Base-by-base conservation (phyloP, 345 rosid genomes). In the Passiflora organensis region DNA sequence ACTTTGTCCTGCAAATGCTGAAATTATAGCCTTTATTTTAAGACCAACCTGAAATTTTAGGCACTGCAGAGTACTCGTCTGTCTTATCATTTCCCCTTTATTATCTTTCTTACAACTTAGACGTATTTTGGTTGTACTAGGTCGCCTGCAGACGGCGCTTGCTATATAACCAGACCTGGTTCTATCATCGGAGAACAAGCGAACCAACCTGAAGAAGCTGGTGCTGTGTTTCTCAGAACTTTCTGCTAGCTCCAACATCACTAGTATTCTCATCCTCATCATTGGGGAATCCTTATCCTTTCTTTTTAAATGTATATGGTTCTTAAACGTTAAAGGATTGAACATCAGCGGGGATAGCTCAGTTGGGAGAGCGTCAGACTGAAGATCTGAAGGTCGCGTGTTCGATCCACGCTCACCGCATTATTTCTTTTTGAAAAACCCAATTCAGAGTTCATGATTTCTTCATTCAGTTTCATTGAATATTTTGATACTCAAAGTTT, bases 311-410 rank as follows among this genome's bases (percentile, higher is more conserved):
- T n/a, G n/a, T n/a, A n/a, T n/a, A n/a, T n/a, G n/a, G n/a, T n/a
- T n/a, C n/a, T n/a, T n/a, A n/a, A n/a, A n/a, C n/a, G n/a, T n/a
- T n/a, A n/a, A n/a, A n/a, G n/a, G n/a, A n/a, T n/a, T n/a, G n/a
- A n/a, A n/a, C n/a, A n/a, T n/a, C n/a, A 51, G 91, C 81, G 89
- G 89, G 87, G 89, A 78, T 84, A 87, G 95, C 89, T 84, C 87
- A 84, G 89, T 84, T 82, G 96, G 93, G 96, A 82, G 87, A 84
- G 95, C 93, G 80, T 87, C 87, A 84, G 95, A 83, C 91, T 89
- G 95, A 89, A 85, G 95, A 89, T 89, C 91, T 85, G 89, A 83
- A 85, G 95, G 96, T 76, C 95, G 81, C 85, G 85, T 85, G 91
- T 88, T 88, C 96, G 86, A 76, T 85, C 91, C 81, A 85, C 80